Base-by-base conservation (phyloP, 2,329 filamentous ascomycete genomes). In the Plenodomus biglobosus region DNA sequence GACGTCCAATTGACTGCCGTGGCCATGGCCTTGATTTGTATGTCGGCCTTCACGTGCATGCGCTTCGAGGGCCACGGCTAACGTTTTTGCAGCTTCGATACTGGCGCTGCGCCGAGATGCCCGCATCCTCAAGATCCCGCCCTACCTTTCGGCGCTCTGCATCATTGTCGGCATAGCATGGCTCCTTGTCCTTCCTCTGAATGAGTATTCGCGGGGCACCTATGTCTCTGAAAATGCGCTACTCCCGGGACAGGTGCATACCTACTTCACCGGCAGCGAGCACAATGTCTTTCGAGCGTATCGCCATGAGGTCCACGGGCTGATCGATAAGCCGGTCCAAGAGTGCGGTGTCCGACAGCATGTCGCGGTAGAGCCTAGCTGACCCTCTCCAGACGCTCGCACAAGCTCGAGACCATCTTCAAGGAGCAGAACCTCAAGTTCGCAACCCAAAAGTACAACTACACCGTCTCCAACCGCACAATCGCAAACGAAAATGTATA, bases 201-300 rank as follows among this genome's bases (percentile, higher is more conserved):
- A 97, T 72, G 83, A 92, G 58, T 96, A 97, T 76, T 96, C 91
- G 42, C 85, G 94, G 57, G 81, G 83, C 51, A 99, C 92, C 1
- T 99, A 99, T 73, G 94, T 99, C 48, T 97, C 92, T 37, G 94
- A 99, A 73, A 99, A 99, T 71, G 94, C 94, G 10, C 84, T 99
- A 27, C 78, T 99, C 13, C 94, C 94, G 0, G 94, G 92, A 2
- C 94, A 99, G 73, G 94, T 97, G 8, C 92, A 97, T 75, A 96
- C 94, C 1, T 99, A 99, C 73, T 99, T 99, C 69, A 86, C 89
- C 6, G 94, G 94, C 16, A 96, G 90, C 71, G 94, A 99, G 70
- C 92, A 97, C 76, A 88, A 96, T 72, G 84, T 97, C 56, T 92
- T 97, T 66, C 83, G 91, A 39, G 94, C 90, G 7, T 97, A 95